Conservation (phyloP, 805 yeast genomes). For the Pichia rugopelliculosa region DNA sequence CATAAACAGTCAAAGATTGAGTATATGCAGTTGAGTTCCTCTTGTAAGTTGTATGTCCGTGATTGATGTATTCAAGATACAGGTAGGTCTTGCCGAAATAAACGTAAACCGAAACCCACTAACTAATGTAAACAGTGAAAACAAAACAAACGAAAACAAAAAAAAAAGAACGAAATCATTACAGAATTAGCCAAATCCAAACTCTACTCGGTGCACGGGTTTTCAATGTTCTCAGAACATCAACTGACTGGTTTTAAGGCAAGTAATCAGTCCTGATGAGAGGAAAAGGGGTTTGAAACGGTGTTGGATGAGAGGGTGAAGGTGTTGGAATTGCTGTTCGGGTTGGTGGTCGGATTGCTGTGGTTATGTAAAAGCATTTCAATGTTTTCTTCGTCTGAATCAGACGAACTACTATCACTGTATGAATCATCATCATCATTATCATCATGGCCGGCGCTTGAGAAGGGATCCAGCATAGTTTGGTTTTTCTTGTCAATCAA, state of each 20-base stretch:
- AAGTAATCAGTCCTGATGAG: not conserved
- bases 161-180: not conserved
- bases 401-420: slow-evolving; percentile 6
- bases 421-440: not conserved
- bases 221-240: not conserved
- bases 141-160: not conserved
- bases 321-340: not conserved
- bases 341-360: not conserved
- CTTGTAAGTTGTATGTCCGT: not conserved
- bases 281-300: not conserved
- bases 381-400: slow-evolving; percentile 23
- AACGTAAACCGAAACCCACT: not conserved
- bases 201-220: not conserved
- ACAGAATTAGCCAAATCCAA: not conserved
- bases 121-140: not conserved
- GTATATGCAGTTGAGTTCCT: not conserved
- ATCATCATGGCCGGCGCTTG: not conserved
- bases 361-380: slow-evolving; percentile 15
- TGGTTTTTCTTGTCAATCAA: slow-evolving; percentile 10
- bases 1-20: not conserved
- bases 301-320: not conserved
- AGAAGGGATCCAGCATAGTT: not conserved
- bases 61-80: not conserved
- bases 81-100: not conserved
- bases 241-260: not conserved